phyloP scores from a whole-genome alignment of 352 stramenopile species.

The Globisporangium cederbergense region DNA sequence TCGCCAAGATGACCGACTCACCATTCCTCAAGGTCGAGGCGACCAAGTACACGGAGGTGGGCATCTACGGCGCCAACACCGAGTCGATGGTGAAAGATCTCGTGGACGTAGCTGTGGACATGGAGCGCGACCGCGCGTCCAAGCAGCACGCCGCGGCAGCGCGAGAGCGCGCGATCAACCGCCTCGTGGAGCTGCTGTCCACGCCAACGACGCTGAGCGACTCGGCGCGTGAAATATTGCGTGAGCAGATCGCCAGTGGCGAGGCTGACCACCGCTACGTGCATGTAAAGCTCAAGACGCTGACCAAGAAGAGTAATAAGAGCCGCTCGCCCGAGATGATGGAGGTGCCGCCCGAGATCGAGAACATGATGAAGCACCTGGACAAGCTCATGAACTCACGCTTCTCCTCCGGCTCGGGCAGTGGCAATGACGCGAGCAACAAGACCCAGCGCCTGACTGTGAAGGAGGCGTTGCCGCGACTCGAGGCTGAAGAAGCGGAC shows the following conservation, averaged over 20 bases:
- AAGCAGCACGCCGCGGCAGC: conserved; percentile 89
- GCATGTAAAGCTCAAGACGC: conserved; percentile 47
- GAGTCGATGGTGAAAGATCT: conserved; percentile 99
- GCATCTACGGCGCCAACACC: conserved; percentile 97
- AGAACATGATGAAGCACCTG: conserved; percentile 81
- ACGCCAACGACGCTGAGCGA: conserved; percentile 36
- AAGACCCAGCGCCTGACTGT: conserved; percentile 66
- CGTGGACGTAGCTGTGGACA: conserved; percentile 93
- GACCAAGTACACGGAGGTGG: conserved; percentile 99
- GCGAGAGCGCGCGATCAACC: conserved; percentile 87
- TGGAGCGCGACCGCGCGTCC: conserved; percentile 71
- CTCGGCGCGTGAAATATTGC: conserved; percentile 39
- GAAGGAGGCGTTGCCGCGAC: conserved; percentile 64
- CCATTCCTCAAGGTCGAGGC: conserved; percentile 98
- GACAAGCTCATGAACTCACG: conserved; percentile 58
- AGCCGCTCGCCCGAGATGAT: conserved; percentile 49
- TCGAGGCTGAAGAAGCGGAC: conserved; percentile 72
- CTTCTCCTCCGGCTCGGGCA: conserved; percentile 18
- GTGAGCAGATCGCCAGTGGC: conserved; percentile 58
- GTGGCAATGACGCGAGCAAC: conserved; percentile 17
- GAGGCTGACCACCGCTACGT: conserved; percentile 52
- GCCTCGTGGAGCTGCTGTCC: conserved; percentile 76
- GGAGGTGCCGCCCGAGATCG: conserved; percentile 77
- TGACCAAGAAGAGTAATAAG: conserved; percentile 31
- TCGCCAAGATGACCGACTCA: conserved; percentile 96